Evolutionary conservation across 2,329 filamentous ascomycete species (phyloP), one percentile per base, ranked within the genome.

Genomic region (Chalara sp.): DNA sequence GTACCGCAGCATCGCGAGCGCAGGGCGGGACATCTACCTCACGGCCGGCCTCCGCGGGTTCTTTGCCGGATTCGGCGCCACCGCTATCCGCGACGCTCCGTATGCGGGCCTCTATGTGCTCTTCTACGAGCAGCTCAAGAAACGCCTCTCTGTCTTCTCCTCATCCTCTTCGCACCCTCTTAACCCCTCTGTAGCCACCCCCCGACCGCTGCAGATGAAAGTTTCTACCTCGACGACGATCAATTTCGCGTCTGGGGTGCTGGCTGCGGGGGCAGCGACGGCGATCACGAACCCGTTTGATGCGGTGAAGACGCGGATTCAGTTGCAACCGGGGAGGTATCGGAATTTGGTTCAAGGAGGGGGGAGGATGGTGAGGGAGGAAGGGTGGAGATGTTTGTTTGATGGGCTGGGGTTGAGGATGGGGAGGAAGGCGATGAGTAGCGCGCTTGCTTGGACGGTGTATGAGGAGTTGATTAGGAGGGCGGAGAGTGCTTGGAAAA

Each of bases 241-340:
- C 61, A 96, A 99, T 67, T 96, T 96, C 63, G 73, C 80, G 11
- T 92, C 89, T 0, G 92, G 88, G 10, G 82, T 89, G 4, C 64
- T 91, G 4, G 90, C 92, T 4, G 92, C 89, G 1, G 86, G 84
- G 1, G 72, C 87, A 32, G 95, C 90, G 50, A 96, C 91, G 1
- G 84, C 86, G 4, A 76, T 97, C 37, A 96, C 93, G 6, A 99
- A 99, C 67, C 93, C 93, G 0, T 97, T 97, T 63, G 93, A 99
- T 69, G 90, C 90, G 1, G 84, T 97, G 68, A 99, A 99, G 73
- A 99, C 93, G 28, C 76, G 93, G 46, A 83, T 99, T 59, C 93
- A 99, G 71, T 76, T 99, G 33, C 88, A 95, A 73, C 93, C 93
- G 4, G 75, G 75, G 6, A 78, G 80, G 51, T 99, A 97, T 65